Conservation (phyloP, 331 rosid species). For the Prunus yedoensis region DNA sequence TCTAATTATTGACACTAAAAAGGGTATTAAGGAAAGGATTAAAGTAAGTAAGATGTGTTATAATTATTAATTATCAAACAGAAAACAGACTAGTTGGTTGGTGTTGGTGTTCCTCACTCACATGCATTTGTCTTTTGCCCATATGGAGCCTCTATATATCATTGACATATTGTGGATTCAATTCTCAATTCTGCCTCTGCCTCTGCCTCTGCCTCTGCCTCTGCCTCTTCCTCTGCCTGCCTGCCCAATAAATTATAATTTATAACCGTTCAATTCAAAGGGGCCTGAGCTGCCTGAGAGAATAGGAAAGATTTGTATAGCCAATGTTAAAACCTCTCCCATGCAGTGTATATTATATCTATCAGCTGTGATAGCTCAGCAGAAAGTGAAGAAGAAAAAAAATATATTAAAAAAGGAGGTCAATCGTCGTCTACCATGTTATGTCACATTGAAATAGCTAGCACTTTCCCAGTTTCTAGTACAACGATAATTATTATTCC, state of each 20-base stretch:
- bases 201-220: too few species aligned
- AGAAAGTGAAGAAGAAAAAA: background rate
- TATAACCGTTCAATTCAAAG: background rate
- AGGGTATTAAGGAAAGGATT: background rate
- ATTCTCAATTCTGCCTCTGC: background rate
- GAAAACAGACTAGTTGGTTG: conserved; percentile 12
- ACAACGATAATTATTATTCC: conserved; percentile 1
- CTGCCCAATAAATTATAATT: background rate
- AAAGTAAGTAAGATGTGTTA: background rate
- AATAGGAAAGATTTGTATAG: background rate
- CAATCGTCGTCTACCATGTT: background rate
- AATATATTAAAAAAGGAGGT: background rate
- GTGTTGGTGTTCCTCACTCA: conserved; percentile 11
- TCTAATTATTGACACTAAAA: background rate
- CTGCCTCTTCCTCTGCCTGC: background rate
- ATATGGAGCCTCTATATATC: background rate
- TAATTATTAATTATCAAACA: background rate
- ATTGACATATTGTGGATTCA: background rate
- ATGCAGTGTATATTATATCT: too few species aligned
- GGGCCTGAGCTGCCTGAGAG: too few species aligned
- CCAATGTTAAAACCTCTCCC: background rate
- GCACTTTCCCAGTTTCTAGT: background rate
- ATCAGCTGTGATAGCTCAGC: background rate
- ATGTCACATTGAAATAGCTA: background rate
- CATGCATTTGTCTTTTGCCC: conserved; percentile 13